Percentiles rank a stretch among this genome's conserved stretches.
These are phyloP conservation scores for Paxillus involutus DNA, from an alignment of 768 basidiomycete genomes.

Conservation along the genomic window DNA sequence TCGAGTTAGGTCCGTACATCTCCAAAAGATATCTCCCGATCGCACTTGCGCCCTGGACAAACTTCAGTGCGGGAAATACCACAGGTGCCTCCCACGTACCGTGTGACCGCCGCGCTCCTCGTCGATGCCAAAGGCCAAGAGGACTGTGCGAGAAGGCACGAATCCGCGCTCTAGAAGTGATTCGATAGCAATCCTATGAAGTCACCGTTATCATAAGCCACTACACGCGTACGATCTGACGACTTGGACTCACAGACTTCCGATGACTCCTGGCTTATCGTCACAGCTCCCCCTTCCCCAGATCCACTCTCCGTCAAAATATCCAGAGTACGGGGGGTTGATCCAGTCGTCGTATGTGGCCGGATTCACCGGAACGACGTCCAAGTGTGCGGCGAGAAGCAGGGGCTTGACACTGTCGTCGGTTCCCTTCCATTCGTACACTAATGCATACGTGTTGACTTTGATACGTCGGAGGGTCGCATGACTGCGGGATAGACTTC, in stretches of 20 bases:
- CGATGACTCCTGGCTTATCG: conserved; percentile 40
- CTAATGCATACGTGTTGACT: conserved; percentile 61
- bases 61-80: background rate
- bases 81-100: conserved; percentile 23
- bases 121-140: conserved; percentile 43
- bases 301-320: conserved; percentile 43
- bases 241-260: conserved; percentile 29
- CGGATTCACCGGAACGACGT: conserved; percentile 52
- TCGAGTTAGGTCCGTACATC: conserved; percentile 47
- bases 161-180: conserved; percentile 28
- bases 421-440: conserved; percentile 60
- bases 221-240: no score
- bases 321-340: conserved; percentile 50
- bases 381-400: conserved; percentile 48
- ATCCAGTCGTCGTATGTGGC: conserved; percentile 46
- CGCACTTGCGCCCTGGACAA: conserved; percentile 38
- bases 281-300: conserved; percentile 50
- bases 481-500: conserved; percentile 35
- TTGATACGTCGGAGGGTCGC: conserved; percentile 47
- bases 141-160: conserved; percentile 28
- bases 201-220: background rate
- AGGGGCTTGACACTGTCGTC: conserved; percentile 52
- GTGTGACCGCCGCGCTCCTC: conserved; percentile 42
- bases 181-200: conserved; percentile 26
- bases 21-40: conserved; percentile 42